These are phyloP conservation scores for Bipolaris sorokiniana DNA, from an alignment of 2,329 filamentous ascomycete species.

Conservation along the genomic window DNA sequence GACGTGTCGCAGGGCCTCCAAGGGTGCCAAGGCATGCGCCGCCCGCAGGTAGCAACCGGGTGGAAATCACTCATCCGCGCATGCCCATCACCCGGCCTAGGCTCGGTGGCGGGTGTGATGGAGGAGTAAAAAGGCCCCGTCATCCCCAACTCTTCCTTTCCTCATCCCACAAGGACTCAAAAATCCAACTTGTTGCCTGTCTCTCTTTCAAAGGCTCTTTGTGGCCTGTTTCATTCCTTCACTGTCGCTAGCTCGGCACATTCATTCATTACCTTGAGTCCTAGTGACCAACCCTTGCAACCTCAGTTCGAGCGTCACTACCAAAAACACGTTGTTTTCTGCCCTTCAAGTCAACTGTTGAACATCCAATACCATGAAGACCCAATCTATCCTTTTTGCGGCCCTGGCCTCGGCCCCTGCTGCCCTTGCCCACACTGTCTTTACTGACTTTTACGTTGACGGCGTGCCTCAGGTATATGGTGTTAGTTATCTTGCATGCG, in stretches of 20 bases:
- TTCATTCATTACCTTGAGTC: constrained; percentile 43
- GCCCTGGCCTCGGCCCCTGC: constrained; percentile 43
- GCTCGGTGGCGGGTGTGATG: constrained; percentile 30
- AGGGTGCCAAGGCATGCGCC: not conserved
- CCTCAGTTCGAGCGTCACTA: constrained; percentile 7
- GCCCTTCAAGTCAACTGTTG: not conserved
- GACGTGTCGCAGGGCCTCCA: constrained; percentile 33
- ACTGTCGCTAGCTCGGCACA: constrained; percentile 47
- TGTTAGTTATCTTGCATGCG: not conserved
- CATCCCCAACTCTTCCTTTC: constrained; percentile 19
- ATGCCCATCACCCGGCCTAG: constrained; percentile 10
- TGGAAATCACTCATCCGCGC: constrained; percentile 4
- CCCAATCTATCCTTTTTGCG: constrained; percentile 40
- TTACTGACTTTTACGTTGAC: constrained; percentile 45
- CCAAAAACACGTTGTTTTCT: not conserved
- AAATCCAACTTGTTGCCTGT: constrained; percentile 42
- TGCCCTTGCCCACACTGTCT: constrained; percentile 46
- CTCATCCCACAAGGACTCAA: constrained; percentile 34
- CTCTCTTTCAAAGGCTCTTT: constrained; percentile 30
- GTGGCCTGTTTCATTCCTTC: constrained; percentile 42
- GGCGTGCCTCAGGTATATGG: constrained; percentile 38
- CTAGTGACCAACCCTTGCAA: constrained; percentile 41
- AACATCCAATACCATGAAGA: constrained; percentile 40
- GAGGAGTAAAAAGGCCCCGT: constrained; percentile 14
- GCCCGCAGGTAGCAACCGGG: not conserved